Evolutionary conservation across 164 flowering plant genomes (phyloP), one percentile per base, ranked within the genome.

Genomic region (Vitis cinerea): DNA sequence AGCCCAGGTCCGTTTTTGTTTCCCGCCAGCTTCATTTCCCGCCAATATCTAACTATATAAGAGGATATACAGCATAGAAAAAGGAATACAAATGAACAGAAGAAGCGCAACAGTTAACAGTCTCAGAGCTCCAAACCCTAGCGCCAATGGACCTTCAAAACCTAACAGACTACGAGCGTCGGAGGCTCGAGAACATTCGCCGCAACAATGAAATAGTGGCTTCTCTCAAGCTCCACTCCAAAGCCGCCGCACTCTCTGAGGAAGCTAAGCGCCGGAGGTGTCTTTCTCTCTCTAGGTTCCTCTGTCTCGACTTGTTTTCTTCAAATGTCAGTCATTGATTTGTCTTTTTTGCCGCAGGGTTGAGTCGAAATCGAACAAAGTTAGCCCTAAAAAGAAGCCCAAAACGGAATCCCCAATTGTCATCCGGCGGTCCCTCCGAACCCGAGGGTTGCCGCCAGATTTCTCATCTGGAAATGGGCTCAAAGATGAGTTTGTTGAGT

Each of bases 131-230:
- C 23, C 17, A 30, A 55, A 14, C 48, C 15, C 44, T 29, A 19
- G 3, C 23, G 66, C 37, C 50, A 16, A 88, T 88, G 92, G 85
- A 85, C 77, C 2, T 80, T 19, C 10, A 76, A 68, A 74, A 72
- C 29, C 69, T 92, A 52, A 87, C 90, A 5, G 93, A 90, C 52
- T 93, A 93, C 76, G 98, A 93, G 80, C 86, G 88, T 5, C 71
- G 67, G 71, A 80, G 98, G 55, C 87, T 88, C 15, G 94, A 93
- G 65, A 88, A 89, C 80, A 89, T 91, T 2, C 81, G 79, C 65
- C 85, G 89, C 19, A 89, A 89, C 65, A 78, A 73, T 0, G 77
- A 88, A 68, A 84, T 85, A 89, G 66, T 89, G 75, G 88, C 91
- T 23, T 75, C 94, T 47, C 88, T 91, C 70, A 85, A 88, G n/a